Evolutionary conservation across 2,329 filamentous ascomycete species (phyloP).

Genomic region (Neophaeococcomyces aloes): DNA sequence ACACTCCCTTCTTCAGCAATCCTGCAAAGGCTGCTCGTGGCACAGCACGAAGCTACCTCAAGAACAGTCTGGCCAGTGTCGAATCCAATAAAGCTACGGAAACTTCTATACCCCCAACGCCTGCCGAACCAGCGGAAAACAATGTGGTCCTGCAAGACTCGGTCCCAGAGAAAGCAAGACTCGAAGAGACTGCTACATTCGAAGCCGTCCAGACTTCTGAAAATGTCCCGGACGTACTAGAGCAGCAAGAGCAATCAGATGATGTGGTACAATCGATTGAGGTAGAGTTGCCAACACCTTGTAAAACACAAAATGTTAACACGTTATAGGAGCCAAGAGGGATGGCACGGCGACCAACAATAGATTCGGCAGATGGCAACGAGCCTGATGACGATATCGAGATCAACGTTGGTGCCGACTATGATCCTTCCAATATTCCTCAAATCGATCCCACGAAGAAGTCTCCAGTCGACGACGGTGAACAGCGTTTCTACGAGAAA

Average conservation of each 20-base stretch:
- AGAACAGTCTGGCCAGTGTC: constrained; percentile 47
- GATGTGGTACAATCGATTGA: constrained; percentile 17
- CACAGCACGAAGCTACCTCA: constrained; percentile 82
- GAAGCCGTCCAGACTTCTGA: too few species aligned
- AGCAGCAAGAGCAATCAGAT: constrained; percentile 10
- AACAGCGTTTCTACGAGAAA: constrained; percentile 3
- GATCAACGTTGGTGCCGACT: constrained; percentile 20
- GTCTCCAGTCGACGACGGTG: neutral
- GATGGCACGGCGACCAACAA: neutral
- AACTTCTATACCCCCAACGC: neutral
- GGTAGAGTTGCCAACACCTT: constrained; percentile 7
- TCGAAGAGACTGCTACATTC: constrained; percentile 5
- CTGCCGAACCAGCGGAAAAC: too few species aligned
- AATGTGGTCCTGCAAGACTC: too few species aligned
- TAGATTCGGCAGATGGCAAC: constrained; percentile 5
- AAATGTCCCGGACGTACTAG: constrained; percentile 11
- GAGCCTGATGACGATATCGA: constrained; percentile 18
- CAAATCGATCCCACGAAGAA: constrained; percentile 1
- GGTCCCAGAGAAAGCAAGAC: constrained; percentile 7
- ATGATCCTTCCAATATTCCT: constrained; percentile 11
- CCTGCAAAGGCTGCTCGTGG: constrained; percentile 84
- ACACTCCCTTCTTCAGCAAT: constrained; percentile 80
- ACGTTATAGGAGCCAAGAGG: neutral
- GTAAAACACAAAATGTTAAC: neutral
- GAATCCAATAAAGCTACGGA: neutral